These are phyloP conservation scores for Petrea volubilis DNA, from an alignment of 257 asterid genomes.

Conservation along the genomic window DNA sequence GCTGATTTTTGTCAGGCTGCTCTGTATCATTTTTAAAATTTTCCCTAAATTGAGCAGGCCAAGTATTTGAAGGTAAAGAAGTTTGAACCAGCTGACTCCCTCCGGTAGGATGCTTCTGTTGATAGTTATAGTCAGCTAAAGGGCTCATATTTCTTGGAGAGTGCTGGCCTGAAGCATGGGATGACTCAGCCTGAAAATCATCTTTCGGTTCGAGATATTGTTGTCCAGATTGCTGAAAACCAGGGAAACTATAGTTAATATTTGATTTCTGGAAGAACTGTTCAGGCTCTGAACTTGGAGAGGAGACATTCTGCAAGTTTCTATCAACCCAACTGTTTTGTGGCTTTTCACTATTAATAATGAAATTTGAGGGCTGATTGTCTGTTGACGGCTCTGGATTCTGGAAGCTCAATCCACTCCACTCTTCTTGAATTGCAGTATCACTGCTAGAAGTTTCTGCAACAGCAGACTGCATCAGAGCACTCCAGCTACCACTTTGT, in stretches of 20 bases:
- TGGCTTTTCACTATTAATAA: conserved; percentile 36
- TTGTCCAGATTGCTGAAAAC: conserved; percentile 39
- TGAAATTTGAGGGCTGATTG: conserved; percentile 39
- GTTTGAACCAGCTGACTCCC: conserved; percentile 35
- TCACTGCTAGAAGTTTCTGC: conserved; percentile 60
- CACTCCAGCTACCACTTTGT: conserved; percentile 70
- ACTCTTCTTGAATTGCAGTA: conserved; percentile 59
- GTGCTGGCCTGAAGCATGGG: conserved; percentile 35
- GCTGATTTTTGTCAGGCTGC: background rate
- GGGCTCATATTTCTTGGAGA: conserved; percentile 26
- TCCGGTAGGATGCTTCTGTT: background rate
- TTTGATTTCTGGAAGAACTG: conserved; percentile 24
- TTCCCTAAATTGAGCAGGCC: conserved; percentile 33
- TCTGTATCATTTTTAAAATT: conserved; percentile 15
- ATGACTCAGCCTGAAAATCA: conserved; percentile 41
- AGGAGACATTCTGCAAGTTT: conserved; percentile 34
- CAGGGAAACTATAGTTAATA: conserved; percentile 35
- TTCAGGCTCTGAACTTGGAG: conserved; percentile 43
- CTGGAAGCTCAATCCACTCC: conserved; percentile 63
- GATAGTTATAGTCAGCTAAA: background rate
- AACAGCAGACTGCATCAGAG: conserved; percentile 70
- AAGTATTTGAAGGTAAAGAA: conserved; percentile 26
- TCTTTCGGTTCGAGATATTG: conserved; percentile 35
- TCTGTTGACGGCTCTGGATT: conserved; percentile 49
- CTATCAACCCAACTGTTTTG: conserved; percentile 43